Evolutionary conservation across 768 basidiomycete species (phyloP).

Genomic region (Lactarius evosmus): DNA sequence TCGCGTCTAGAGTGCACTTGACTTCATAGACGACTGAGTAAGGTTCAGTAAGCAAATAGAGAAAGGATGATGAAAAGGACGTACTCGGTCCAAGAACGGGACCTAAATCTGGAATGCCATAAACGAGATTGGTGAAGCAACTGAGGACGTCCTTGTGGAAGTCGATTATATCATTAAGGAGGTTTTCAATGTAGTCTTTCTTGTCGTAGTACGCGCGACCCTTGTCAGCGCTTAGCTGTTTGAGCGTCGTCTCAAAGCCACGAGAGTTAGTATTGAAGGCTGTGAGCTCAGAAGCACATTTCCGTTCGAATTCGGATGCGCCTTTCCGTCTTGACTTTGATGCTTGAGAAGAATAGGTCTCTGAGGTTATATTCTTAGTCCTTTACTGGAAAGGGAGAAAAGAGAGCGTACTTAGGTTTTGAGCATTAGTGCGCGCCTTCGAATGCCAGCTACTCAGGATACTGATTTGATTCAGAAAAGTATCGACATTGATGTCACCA

Average conservation of each 20-base stretch:
- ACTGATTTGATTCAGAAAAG: slow-evolving; percentile 29
- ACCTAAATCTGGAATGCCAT: slow-evolving; percentile 46
- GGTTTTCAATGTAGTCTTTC: slow-evolving; percentile 42
- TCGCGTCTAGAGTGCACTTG: slow-evolving; percentile 56
- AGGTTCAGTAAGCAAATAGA: slow-evolving; percentile 6
- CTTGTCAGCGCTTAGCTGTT: slow-evolving; percentile 38
- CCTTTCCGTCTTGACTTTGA: slow-evolving; percentile 30
- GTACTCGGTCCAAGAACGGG: slow-evolving; percentile 53
- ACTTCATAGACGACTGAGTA: slow-evolving; percentile 52
- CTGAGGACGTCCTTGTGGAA: slow-evolving; percentile 45
- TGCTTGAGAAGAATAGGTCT: slow-evolving; percentile 34
- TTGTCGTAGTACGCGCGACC: slow-evolving; percentile 52
- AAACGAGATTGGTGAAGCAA: slow-evolving; percentile 35
- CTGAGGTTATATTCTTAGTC: slow-evolving; percentile 3
- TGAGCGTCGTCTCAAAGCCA: slow-evolving; percentile 35
- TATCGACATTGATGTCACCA: slow-evolving; percentile 24
- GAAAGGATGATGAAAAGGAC: background rate
- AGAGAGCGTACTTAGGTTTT: slow-evolving; percentile 32
- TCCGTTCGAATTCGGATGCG: slow-evolving; percentile 42
- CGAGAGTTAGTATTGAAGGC: slow-evolving; percentile 36
- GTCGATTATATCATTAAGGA: slow-evolving; percentile 51
- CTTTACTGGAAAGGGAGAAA: background rate
- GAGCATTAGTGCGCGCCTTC: slow-evolving; percentile 29
- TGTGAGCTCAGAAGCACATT: slow-evolving; percentile 38
- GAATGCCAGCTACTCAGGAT: slow-evolving; percentile 31